These are phyloP conservation scores for Mycena rosella DNA, from an alignment of 768 basidiomycete genomes.

Conservation along the genomic window DNA sequence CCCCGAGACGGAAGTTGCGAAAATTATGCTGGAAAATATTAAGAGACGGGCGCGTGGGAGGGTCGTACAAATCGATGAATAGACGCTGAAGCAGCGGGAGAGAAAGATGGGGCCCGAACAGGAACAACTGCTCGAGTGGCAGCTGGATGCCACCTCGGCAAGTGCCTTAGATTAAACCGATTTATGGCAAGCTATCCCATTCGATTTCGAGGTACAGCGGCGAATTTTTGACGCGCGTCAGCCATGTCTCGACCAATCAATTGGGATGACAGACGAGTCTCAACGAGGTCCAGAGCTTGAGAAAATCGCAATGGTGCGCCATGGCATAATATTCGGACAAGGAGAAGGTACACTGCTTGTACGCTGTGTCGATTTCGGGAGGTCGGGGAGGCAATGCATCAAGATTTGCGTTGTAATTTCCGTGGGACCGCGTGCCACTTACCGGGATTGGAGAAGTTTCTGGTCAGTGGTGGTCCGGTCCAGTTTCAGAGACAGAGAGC, in stretches of 20 bases:
- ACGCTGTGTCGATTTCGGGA: conserved; percentile 9
- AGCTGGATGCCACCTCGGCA: conserved; percentile 4
- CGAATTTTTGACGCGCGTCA: not conserved
- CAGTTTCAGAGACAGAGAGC: too few relatives aligned
- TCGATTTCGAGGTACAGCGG: not conserved
- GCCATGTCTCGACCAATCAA: conserved; percentile 14
- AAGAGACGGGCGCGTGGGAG: not conserved
- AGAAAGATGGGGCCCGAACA: conserved; percentile 1
- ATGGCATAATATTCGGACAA: conserved; percentile 42
- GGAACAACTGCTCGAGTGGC: not conserved
- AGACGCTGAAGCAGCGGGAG: conserved; percentile 15
- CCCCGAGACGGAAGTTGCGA: not conserved
- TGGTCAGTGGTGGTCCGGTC: too few relatives aligned
- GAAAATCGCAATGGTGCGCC: conserved; percentile 40
- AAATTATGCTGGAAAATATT: not conserved
- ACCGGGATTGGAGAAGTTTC: not conserved
- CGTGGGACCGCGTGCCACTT: not conserved
- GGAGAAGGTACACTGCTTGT: too few relatives aligned
- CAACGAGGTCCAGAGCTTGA: conserved; percentile 43
- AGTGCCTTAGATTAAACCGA: not conserved
- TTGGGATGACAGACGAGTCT: conserved; percentile 23
- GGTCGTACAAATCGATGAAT: not conserved
- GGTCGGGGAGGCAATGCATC: conserved; percentile 11
- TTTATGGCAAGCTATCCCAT: not conserved
- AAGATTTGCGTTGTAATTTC: conserved; percentile 20